A percentile compares a stretch with the other conserved stretches of the same genome.
Evolutionary conservation across 768 basidiomycete species (phyloP).

Genomic region (Termitomyces eurrhizus): DNA sequence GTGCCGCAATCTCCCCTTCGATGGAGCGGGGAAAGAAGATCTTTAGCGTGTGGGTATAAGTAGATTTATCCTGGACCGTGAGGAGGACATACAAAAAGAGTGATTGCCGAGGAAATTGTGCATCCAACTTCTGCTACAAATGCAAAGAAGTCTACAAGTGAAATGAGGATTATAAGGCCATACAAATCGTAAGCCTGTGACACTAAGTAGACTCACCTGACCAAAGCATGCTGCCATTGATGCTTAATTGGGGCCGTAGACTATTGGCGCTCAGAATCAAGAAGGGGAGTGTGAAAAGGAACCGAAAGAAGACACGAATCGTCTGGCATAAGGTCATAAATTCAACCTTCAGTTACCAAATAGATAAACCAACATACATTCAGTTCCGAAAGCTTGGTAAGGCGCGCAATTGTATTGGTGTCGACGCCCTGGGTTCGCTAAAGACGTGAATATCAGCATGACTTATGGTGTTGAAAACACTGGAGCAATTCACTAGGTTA

Average conservation of each 20-base stretch:
- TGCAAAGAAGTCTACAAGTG: constrained; percentile 50
- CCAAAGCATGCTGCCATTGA: constrained; percentile 35
- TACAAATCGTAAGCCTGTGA: too few species aligned
- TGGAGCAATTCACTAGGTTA: constrained; percentile 44
- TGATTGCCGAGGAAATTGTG: constrained; percentile 66
- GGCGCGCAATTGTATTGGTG: constrained; percentile 47
- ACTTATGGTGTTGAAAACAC: background rate
- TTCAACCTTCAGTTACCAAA: background rate
- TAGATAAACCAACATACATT: constrained; percentile 48
- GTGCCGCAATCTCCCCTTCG: constrained; percentile 55
- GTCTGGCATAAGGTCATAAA: constrained; percentile 33
- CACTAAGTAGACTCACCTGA: constrained; percentile 19
- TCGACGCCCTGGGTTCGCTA: constrained; percentile 41
- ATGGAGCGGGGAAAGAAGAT: constrained; percentile 84
- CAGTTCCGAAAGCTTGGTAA: constrained; percentile 78
- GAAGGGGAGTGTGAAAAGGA: constrained; percentile 63
- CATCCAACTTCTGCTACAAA: constrained; percentile 59
- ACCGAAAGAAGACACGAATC: constrained; percentile 30
- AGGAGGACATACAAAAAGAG: constrained; percentile 52
- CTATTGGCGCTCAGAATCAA: constrained; percentile 69
- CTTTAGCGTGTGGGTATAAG: constrained; percentile 26
- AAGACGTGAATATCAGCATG: background rate
- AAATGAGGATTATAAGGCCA: constrained; percentile 1
- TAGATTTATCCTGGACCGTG: background rate
- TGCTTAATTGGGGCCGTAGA: constrained; percentile 38